Base-by-base conservation (phyloP, 176 grass and related monocot species). In the Aegilops speltoides region DNA sequence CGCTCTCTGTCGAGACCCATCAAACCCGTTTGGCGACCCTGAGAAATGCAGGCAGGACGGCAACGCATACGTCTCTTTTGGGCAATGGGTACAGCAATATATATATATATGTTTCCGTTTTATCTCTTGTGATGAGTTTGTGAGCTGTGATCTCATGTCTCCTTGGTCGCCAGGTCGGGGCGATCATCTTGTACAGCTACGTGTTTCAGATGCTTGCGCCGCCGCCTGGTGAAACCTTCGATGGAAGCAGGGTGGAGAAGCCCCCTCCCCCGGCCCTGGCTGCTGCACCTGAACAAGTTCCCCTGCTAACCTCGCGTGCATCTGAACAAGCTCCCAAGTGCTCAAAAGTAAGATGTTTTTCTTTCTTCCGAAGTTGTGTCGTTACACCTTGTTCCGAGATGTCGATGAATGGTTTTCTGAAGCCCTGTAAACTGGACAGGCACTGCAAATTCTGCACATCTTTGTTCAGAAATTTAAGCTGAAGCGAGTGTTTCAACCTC, bases 201-300 rank as follows among this genome's bases (percentile, higher is more conserved):
- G 92, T 94, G 34, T 91, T 91, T 87, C 84, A 81, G 82, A 94
- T 94, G 92, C 86, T 94, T 68, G 89, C 86, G 23, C 92, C 89
- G 28, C 92, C 92, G 59, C 73, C 79, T 31, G 92, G 89, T 50
- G 75, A 83, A 83, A 89, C 88, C 29, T 93, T 90, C 88, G 88
- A 91, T 82, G 62, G 74, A 56, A 52, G 48, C 36, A 80, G 82
- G 19, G 83, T 78, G 20, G 48, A 52, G n/a, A 91, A 91, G 40
- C 34, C 38, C 50, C 86, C 24, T 54, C 34, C 38, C 37, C 86
- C 32, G 41, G 26, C 25, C 60, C 64, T 36, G 56, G 20, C 76
- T 78, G 19, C 63, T 40, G 70, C 62, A 17, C 86, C 89, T 63
- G 89, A 85, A 82, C 72, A 86, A 68, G 70, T 75, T 61, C 86